Conservation (phyloP, 805 yeast species). For the Lachancea sp. region DNA sequence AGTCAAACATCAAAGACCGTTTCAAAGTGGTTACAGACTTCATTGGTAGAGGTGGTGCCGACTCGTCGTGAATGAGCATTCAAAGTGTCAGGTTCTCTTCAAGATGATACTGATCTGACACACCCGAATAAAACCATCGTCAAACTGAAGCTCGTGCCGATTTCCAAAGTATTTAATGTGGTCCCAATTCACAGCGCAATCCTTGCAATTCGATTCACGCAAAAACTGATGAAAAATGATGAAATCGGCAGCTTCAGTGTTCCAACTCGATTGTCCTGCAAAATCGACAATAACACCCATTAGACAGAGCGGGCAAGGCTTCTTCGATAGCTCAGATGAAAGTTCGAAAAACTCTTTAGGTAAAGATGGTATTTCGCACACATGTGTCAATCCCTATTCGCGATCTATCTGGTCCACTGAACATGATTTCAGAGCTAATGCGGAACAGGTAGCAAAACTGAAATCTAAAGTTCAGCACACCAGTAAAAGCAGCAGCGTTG, state of each 20-base stretch:
- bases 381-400: conserved; percentile 36
- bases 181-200: background rate
- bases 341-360: background rate
- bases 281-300: conserved; percentile 29
- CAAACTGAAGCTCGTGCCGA: too few species aligned
- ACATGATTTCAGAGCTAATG: conserved; percentile 26
- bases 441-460: background rate
- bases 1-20: conserved; percentile 46
- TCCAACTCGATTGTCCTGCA: conserved; percentile 21
- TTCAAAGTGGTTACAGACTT: conserved; percentile 74
- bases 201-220: background rate
- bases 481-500: too few species aligned
- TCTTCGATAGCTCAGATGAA: conserved; percentile 13
- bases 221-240: conserved; percentile 17
- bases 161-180: background rate
- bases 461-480: too few species aligned
- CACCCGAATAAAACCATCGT: background rate
- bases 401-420: conserved; percentile 39
- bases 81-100: background rate
- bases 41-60: conserved; percentile 85
- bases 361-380: background rate
- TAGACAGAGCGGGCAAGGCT: conserved; percentile 27
- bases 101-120: conserved; percentile 15
- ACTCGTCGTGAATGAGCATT: conserved; percentile 23
- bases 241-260: conserved; percentile 19